Evolutionary conservation across 2,329 filamentous ascomycete genomes (phyloP), one percentile per base, ranked within the genome.

Genomic region (Alternaria sp.): DNA sequence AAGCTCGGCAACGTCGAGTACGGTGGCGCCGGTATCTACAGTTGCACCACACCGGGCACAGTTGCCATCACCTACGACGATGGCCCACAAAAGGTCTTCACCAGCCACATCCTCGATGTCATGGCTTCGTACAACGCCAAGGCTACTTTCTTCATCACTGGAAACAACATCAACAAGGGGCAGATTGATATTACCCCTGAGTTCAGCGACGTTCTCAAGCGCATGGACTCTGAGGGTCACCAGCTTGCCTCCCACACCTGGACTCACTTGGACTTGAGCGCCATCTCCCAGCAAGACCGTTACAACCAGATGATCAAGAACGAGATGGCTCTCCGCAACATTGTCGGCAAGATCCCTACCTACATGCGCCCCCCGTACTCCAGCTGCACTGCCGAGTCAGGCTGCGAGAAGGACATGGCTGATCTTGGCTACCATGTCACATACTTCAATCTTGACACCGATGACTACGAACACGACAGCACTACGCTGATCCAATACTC

Each of bases 21-120:
- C 58, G 87, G 86, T 21, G 80, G 84, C 33, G 80, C 74, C 10
- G 83, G 84, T 26, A 85, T 89, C 60, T 86, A 85, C 65, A 77
- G 81, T 61, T 87, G 85, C 63, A 76, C 76, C 34, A 66, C 51
- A 4, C 79, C 82, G 3, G 85, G 87, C 51, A 85, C 85, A 10
- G 82, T 90, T 66, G 88, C 88, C 17, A 73, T 90, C 54, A 90
- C 88, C 0, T 90, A 85, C 65, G 88, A 90, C 65, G 88, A 90
- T 71, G 88, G 88, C 1, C 88, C 88, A 23, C 66, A 69, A 51
- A 85, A 84, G 62, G 74, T 81, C 21, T 89, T 86, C 73, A 90
- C 88, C 1, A 76, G 77, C 39, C 83, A 87, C 60, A 81, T 90
- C 11, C 80, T 90, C 11, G 84, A 90, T 67, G 79, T 88, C 53